These are phyloP conservation scores for Naganishia cerealis DNA, from an alignment of 1,284 basidiomycete species.

Conservation along the genomic window DNA sequence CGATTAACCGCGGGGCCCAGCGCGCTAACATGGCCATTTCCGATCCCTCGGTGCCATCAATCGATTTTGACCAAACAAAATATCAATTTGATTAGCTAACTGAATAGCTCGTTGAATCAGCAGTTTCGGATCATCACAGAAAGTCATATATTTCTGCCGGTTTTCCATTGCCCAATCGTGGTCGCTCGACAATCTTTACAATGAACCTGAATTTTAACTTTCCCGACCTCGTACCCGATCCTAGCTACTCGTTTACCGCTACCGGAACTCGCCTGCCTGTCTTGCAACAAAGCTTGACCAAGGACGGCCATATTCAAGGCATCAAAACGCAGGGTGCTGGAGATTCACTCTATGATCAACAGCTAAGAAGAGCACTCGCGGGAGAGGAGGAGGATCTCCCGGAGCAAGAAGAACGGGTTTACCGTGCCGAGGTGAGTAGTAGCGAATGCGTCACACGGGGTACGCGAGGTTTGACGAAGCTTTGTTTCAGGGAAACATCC, in stretches of 20 bases:
- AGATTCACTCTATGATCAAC: not conserved
- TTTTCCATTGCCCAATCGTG: not conserved
- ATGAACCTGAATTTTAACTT: constrained; percentile 26
- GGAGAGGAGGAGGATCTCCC: constrained; percentile 15
- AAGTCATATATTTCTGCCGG: too few relatives aligned
- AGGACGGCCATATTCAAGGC: not conserved
- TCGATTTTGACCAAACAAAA: not conserved
- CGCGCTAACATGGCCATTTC: not conserved
- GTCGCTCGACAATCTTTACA: not conserved
- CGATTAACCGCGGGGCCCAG: constrained; percentile 18
- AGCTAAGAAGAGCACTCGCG: constrained; percentile 6
- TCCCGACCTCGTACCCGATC: constrained; percentile 25
- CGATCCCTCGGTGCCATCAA: not conserved
- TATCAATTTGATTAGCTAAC: not conserved
- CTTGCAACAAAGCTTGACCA: not conserved
- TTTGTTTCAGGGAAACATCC: constrained; percentile 17
- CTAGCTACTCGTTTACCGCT: constrained; percentile 21
- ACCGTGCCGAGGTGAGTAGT: constrained; percentile 30
- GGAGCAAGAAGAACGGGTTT: constrained; percentile 31
- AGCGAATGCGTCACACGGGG: too few relatives aligned
- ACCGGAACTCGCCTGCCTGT: constrained; percentile 5
- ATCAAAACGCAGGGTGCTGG: not conserved
- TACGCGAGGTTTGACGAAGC: not conserved
- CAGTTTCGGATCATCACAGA: too few relatives aligned
- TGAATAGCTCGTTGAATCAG: too few relatives aligned